Conservation (phyloP, 768 basidiomycete species). For the Tulasnella sp. region DNA sequence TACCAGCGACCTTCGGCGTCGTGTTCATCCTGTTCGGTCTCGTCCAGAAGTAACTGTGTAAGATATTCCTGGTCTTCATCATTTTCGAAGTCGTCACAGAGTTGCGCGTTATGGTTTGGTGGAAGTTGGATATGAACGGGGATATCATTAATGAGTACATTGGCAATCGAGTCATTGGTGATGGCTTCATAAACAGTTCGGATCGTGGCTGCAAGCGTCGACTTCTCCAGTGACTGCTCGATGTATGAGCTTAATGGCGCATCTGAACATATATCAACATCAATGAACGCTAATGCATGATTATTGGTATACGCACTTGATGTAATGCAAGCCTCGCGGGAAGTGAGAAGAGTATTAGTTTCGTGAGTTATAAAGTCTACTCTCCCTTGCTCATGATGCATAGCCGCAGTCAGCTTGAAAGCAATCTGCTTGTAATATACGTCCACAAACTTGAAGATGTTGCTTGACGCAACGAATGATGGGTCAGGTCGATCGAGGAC, state of each 20-base stretch:
- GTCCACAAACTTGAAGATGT: constrained; percentile 67
- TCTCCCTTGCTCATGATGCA: constrained; percentile 82
- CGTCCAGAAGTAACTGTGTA: constrained; percentile 20
- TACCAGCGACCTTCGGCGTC: constrained; percentile 44
- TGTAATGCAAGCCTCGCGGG: constrained; percentile 57
- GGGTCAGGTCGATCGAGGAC: constrained; percentile 86
- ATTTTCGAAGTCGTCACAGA: constrained; percentile 35
- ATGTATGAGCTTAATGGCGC: constrained; percentile 23
- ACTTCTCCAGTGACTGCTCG: constrained; percentile 44
- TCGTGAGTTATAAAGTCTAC: constrained; percentile 77
- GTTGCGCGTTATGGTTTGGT: constrained; percentile 57
- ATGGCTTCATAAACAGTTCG: constrained; percentile 67
- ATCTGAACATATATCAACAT: constrained; percentile 18
- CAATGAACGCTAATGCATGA: background rate
- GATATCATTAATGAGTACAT: constrained; percentile 62
- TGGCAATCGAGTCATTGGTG: constrained; percentile 60
- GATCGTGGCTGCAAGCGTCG: constrained; percentile 68
- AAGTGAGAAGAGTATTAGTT: constrained; percentile 51
- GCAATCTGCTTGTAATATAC: constrained; percentile 80
- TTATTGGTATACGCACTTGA: constrained; percentile 52
- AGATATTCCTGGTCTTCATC: constrained; percentile 46
- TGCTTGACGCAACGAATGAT: constrained; percentile 67
- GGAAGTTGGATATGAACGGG: constrained; percentile 80
- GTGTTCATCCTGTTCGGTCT: constrained; percentile 36
- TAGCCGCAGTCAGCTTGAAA: constrained; percentile 80